Base-by-base conservation (phyloP, 176 grass and related monocot genomes). In the Oryza officinalis region DNA sequence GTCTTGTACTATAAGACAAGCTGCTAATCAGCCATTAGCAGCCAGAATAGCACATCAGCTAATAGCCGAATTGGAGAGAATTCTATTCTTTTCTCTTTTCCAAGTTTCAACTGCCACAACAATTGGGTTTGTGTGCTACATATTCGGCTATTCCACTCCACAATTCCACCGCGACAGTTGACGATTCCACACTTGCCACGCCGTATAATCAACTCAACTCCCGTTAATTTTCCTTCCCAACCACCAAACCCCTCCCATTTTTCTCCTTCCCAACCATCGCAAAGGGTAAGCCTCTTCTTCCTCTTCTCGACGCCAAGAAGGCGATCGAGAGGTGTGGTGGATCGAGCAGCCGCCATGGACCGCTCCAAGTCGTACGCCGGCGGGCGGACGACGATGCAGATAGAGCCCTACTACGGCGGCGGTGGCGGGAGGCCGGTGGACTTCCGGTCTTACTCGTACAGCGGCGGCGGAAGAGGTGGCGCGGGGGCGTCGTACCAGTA, bases 291-390 rank as follows among this genome's bases (percentile, higher is more conserved):
- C n/a, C 15, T 10, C 18, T 18, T 41, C 31, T n/a, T 38, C 17
- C 13, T 1, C 17, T 52, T 15, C 49, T 22, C 18, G 27, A 14
- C 72, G 11, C 30, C 64, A 32, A 65, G 38, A 77, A 78, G 27
- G 44, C 4, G 25, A 63, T 33, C 20, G 26, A 30, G 33, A 8
- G 52, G 31, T 3, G 68, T n/a, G 52, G 52, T 37, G 37, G 37
- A 41, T 27, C 32, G 71, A 7, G 27, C 38, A 26, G 38, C 70
- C 14, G 76, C 71, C 47, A 84, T 86, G 89, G 90, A 94, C 65
- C 78, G 88, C 50, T 94, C 94, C 72, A 97, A 87, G 81, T 97
- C 88, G 33, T 89, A 84, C 73, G 83, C 86, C 30, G 88, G 85
- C 37, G 87, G 90, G 60, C 80, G 75, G 52, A 57, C 52, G 50